Evolutionary conservation across 23 red algal species (phyloP).

Genomic region (Chondrus crispus): DNA sequence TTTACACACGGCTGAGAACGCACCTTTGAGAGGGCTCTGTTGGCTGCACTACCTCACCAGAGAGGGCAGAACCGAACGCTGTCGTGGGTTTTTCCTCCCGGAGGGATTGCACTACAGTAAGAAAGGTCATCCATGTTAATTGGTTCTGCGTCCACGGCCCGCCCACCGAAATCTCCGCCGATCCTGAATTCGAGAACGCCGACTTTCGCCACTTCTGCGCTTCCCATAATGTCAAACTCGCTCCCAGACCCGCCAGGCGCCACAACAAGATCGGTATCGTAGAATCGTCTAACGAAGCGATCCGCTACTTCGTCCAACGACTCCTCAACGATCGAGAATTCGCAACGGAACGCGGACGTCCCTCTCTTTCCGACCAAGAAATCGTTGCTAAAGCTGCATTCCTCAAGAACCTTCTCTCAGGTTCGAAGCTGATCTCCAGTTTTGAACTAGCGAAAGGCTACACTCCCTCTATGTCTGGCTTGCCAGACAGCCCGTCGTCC

Average conservation of each 20-base stretch:
- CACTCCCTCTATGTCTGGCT: not conserved
- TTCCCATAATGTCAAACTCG: not conserved
- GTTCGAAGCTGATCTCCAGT: not conserved
- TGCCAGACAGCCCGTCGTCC: not conserved
- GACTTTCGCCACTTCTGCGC: not conserved
- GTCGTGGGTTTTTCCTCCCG: too few relatives aligned
- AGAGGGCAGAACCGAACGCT: too few relatives aligned
- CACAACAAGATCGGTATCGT: not conserved
- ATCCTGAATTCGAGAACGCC: not conserved
- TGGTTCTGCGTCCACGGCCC: not conserved
- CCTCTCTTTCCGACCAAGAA: constrained; percentile 5
- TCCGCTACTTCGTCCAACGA: not conserved
- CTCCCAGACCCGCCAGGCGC: not conserved
- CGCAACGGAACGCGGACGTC: too few relatives aligned
- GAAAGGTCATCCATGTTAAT: too few relatives aligned
- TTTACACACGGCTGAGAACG: too few relatives aligned
- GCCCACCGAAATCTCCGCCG: not conserved
- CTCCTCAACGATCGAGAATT: not conserved
- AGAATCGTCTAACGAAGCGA: not conserved
- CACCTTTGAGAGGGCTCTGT: too few relatives aligned
- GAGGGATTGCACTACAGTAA: too few relatives aligned
- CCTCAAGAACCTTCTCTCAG: not conserved
- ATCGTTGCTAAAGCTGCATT: not conserved
- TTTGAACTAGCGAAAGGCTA: constrained; percentile 20
- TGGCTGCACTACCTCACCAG: too few relatives aligned